Base-by-base conservation (phyloP, 2,329 filamentous ascomycete species). In the Phialemonium atrogriseum region DNA sequence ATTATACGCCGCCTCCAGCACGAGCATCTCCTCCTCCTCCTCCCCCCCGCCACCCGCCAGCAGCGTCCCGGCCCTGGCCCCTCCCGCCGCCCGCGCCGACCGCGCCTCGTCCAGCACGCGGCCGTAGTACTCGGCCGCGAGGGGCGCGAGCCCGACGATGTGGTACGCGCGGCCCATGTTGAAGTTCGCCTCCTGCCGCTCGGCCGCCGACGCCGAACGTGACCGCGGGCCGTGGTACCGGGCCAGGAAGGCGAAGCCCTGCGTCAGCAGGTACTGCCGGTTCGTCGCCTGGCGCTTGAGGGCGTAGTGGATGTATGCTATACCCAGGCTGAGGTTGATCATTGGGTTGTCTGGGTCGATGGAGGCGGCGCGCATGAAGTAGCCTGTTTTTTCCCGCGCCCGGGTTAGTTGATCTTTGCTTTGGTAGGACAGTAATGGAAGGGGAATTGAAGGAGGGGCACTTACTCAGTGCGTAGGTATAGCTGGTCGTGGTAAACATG, bases 251-350 rank as follows among this genome's bases (percentile, higher is more conserved):
- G 79, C 67, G 30, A 95, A 70, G 0, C 87, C 91, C 53, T 96
- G 88, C 41, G 85, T 68, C 24, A 95, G 77, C 24, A 87, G 74
- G 49, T 84, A 89, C 51, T 96, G 89, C 2, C 91, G 69, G 51
- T 96, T 96, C 28, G 89, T 85, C 0, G 82, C 79, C 54, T 94
- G 85, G 3, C 89, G 74, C 55, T 96, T 95, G 49, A 95, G 71
- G 1, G 83, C 80, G 52, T 91, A 83, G 53, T 95, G 85, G 23
- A 95, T 73, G 54, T 94, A 96, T 18, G 80, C 80, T 10, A 91
- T 70, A 0, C 80, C 87, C 15, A 95, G 79, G 45, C 76, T 83
- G 9, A 98, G 70, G 40, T 86, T 81, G 41, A 95, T 73, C 46
- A 84, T 76, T 0, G 81, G 71, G 48, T 94, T 93, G 7, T 70